Conservation (phyloP, 2,329 filamentous ascomycete genomes). For the Pestalotiopsis sp. region DNA sequence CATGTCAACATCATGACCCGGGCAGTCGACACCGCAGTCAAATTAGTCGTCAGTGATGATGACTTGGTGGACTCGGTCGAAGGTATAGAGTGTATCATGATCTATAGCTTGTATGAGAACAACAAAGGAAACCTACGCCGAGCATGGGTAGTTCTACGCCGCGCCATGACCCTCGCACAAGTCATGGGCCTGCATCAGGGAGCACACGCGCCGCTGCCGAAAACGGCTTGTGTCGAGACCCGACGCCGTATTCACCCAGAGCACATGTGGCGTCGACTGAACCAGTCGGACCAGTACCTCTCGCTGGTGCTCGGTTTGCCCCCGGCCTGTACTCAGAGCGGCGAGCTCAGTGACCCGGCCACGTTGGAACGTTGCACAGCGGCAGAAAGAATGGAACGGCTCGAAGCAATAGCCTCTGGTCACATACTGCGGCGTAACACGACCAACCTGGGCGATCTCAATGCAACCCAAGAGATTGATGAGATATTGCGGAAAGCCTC, state of each 20-base stretch:
- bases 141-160: conserved; percentile 47
- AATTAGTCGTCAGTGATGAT: conserved; percentile 47
- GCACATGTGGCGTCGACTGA: conserved; percentile 48
- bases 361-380: conserved; percentile 25
- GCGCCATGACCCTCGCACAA: conserved; percentile 47
- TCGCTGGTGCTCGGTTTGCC: conserved; percentile 50
- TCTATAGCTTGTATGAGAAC: conserved; percentile 48
- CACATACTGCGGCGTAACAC: not conserved
- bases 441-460: not conserved
- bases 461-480: not conserved
- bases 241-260: conserved; percentile 26
- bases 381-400: conserved; percentile 15
- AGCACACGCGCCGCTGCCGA: conserved; percentile 19
- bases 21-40: conserved; percentile 22
- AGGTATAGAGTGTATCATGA: conserved; percentile 51
- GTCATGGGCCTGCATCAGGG: conserved; percentile 37
- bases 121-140: conserved; percentile 49
- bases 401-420: not conserved
- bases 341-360: conserved; percentile 17
- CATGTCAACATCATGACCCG: conserved; percentile 8
- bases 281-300: conserved; percentile 48
- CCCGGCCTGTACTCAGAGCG: conserved; percentile 36
- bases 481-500: not conserved
- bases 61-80: conserved; percentile 47
- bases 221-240: not conserved